Evolutionary conservation across 1,284 basidiomycete species (phyloP), one percentile per base, ranked within the genome.

Genomic region (Leucocoprinus gongylophorus): DNA sequence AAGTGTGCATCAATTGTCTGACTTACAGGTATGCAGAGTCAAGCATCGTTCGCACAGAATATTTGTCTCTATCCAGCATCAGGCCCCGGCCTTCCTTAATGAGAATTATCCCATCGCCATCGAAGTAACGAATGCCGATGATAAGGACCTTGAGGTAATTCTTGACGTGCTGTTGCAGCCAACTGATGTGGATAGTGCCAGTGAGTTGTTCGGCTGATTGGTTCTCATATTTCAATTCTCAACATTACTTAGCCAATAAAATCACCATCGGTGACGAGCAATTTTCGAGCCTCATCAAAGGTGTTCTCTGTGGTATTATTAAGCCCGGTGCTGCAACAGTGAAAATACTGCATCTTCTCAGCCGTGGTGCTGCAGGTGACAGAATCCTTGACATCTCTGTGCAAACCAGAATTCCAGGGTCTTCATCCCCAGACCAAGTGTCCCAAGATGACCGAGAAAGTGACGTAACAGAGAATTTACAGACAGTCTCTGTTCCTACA

Each of bases 111-210:
- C 85, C 0, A 81, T 95, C 55, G 63, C 64, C 15, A 71, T 95
- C 35, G 72, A 78, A 37, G 73, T 93, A 12, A 76, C 69, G 5
- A 93, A 91, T 61, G 61, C 69, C 3, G 91, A 94, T 62, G 76
- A 78, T 26, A 71, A 80, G 17, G 74, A 80, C 18, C 66, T 95
- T 18, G 78, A 85, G 5, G 67, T 90, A n/a, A 65, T 74, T 3
- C 69, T 91, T 6, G 86, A 90, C 54, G 77, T 88, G 2, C 72
- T 92, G 45, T 65, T 95, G 32, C 89, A 92, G 54, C 89, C 91
- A 2, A 79, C 81, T 1, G 86, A 89, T 57, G 71, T 81, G 46
- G 89, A 92, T 56, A 80, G 81, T 52, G 81, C 86, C 20, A 76
- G 89, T 89, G 56, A 17, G 30, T 51, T 8, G 20, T 20, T 13